phyloP scores from a whole-genome alignment of 2,329 filamentous ascomycete species.

The Diaporthe aspalathi region DNA sequence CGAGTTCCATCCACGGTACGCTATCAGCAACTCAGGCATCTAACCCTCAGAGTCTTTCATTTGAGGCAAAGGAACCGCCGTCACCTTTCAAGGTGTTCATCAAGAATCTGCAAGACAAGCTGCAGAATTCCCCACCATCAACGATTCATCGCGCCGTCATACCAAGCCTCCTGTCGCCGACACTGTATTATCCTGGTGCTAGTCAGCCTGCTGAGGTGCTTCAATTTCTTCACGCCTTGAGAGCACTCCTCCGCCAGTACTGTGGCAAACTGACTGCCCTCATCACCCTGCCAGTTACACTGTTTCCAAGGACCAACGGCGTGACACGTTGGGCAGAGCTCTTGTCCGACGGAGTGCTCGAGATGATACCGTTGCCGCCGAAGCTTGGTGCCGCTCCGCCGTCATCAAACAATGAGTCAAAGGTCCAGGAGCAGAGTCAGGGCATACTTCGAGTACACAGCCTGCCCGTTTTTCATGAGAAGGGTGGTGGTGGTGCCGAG shows the following conservation, averaged over 20 bases:
- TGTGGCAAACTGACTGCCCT: constrained; percentile 75
- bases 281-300: constrained; percentile 80
- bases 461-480: constrained; percentile 87
- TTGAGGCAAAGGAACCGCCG: constrained; percentile 41
- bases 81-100: constrained; percentile 76
- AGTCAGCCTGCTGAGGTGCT: constrained; percentile 79
- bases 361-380: constrained; percentile 80
- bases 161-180: constrained; percentile 88
- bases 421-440: constrained; percentile 78
- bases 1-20: constrained; percentile 60
- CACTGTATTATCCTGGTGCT: constrained; percentile 77
- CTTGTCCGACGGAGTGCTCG: constrained; percentile 85
- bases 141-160: constrained; percentile 84
- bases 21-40: constrained; percentile 63
- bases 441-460: constrained; percentile 87
- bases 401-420: constrained; percentile 42
- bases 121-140: constrained; percentile 67
- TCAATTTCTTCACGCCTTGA: constrained; percentile 82
- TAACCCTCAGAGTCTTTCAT: constrained; percentile 51
- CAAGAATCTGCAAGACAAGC: constrained; percentile 63
- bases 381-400: constrained; percentile 53
- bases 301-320: constrained; percentile 81
- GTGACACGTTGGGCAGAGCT: constrained; percentile 88
- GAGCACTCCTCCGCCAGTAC: constrained; percentile 78
- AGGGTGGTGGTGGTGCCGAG: constrained; percentile 81